phyloP scores from a whole-genome alignment of 306 rosid genomes.

The Quercus wislizeni region DNA sequence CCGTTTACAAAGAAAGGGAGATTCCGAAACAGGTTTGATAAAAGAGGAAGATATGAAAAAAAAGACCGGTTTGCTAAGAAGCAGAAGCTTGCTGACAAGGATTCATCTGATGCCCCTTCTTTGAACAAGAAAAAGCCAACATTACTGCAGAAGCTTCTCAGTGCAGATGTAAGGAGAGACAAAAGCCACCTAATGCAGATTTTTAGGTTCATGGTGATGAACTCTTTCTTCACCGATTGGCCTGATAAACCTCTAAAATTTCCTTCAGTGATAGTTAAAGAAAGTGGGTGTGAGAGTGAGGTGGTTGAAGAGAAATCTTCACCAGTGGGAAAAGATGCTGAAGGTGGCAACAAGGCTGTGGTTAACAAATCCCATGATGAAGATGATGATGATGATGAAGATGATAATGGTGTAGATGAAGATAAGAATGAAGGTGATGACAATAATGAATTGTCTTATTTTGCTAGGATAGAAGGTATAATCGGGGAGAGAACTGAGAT shows the following conservation, averaged over 20 bases:
- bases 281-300: conserved; percentile 15
- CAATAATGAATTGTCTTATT: conserved; percentile 2
- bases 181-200: conserved; percentile 61
- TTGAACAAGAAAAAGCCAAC: conserved; percentile 48
- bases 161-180: conserved; percentile 70
- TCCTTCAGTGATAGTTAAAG: conserved; percentile 54
- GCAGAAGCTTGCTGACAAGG: conserved; percentile 40
- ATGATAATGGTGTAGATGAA: not conserved
- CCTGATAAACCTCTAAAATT: conserved; percentile 59
- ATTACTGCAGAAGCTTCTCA: conserved; percentile 74
- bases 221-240: conserved; percentile 66
- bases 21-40: conserved; percentile 39
- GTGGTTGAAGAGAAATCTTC: conserved; percentile 23
- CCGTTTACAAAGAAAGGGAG: conserved; percentile 33
- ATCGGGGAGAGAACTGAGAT: conserved; percentile 24
- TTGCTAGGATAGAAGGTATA: conserved; percentile 6
- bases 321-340: conserved; percentile 21
- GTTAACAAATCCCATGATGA: conserved; percentile 3
- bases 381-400: conserved; percentile 3
- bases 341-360: not conserved
- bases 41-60: conserved; percentile 40
- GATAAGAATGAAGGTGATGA: not conserved
- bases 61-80: conserved; percentile 46
- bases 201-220: conserved; percentile 78
- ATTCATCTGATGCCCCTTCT: conserved; percentile 10